Base-by-base conservation (phyloP, 495 filamentous ascomycete species). In the Penicillium cosmopolitanum region DNA sequence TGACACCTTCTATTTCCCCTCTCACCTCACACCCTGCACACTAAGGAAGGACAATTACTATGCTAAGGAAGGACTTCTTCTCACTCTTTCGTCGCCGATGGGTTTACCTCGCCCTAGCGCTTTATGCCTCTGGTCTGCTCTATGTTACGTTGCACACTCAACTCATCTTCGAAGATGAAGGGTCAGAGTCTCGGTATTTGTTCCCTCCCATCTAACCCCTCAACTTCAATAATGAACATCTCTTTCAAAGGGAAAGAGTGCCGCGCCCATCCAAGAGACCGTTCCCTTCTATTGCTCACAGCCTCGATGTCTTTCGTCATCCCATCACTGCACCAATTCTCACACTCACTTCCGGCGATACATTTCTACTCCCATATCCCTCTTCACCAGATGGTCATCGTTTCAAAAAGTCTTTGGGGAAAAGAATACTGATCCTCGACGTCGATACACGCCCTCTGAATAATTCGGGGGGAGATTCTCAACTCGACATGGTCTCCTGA, bases 351-450 rank as follows among this genome's bases (percentile, higher is more conserved):
- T 25, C 40, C 33, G 57, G 51, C 5, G 42, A 50, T 25, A 40
- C 19, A 18, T 34, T 40, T 33, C 9, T n/a, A 6, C 51, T 60
- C 19, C 57, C 57, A 6, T 50, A 28, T 42, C 48, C 18, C 23
- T 21, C 16, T 9, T 44, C 31, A 18, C 19, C 35, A 47, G 13
- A 53, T 18, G 50, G 21, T 3, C 50, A 35, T 11, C 34, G 60
- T 10, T 66, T 69, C 42, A 59, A 53, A 1, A 9, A 68, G 47
- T 31, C 68, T 2, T 61, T 80, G 7, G 70, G 75, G 5, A 64
- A 69, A 34, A 62, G 71, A 4, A 53, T 80, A 50, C 67, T 72
- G 53, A 72, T 80, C 53, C 58, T 80, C 28, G 77, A 77, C 34
- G 65, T 75, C 44, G 77, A 80, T 51, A 78, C 65, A 31, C 76